Conservation (phyloP, 106 monocot species). For the Cymbidium sinense region DNA sequence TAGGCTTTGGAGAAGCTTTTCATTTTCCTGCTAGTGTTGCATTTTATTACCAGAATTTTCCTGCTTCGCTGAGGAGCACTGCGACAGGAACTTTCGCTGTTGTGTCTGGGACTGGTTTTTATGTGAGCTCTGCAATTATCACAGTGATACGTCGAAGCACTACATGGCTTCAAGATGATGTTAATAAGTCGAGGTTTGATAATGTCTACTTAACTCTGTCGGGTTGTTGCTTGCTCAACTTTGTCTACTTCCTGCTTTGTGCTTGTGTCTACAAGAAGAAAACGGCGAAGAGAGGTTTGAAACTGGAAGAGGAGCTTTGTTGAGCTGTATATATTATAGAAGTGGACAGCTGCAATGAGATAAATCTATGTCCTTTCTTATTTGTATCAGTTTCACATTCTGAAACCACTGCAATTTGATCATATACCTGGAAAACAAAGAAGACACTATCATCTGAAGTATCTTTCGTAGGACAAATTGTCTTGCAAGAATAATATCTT, state of each 20-base stretch:
- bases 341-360: not conserved
- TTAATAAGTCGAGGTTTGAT: constrained; percentile 11
- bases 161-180: constrained; percentile 6
- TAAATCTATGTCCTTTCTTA: not conserved
- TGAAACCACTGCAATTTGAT: not conserved
- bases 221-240: not conserved
- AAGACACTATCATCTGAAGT: too few species aligned
- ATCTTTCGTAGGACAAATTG: too few species aligned
- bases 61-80: not conserved
- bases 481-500: not conserved
- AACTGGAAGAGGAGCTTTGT: not conserved
- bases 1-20: constrained; percentile 11
- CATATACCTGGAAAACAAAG: not conserved
- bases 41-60: constrained; percentile 10
- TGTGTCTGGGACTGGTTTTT: not conserved
- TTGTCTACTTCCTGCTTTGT: constrained; percentile 8
- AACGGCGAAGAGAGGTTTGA: not conserved
- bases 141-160: not conserved
- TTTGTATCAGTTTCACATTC: not conserved
- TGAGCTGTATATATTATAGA: not conserved
- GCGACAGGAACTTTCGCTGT: not conserved
- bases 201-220: constrained; percentile 7
- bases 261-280: not conserved
- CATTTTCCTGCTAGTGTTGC: constrained; percentile 1
- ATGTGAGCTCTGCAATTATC: not conserved